These are phyloP conservation scores for Vitis riparia DNA, from an alignment of 164 flowering plant genomes.

Conservation along the genomic window DNA sequence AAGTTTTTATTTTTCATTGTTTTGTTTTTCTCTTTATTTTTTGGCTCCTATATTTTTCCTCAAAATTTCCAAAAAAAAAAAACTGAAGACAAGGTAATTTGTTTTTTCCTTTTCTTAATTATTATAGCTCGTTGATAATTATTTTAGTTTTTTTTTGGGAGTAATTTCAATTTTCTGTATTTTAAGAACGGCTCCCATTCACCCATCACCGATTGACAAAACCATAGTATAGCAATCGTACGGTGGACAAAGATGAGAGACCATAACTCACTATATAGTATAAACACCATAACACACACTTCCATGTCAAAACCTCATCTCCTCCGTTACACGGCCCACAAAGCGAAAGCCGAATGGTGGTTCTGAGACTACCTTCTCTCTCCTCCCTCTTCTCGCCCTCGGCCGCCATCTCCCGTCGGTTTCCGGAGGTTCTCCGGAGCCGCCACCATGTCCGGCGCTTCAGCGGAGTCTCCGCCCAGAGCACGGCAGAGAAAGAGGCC, in stretches of 20 bases:
- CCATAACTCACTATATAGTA: not conserved
- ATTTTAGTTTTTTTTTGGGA: no score
- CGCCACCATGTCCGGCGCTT: constrained; percentile 12
- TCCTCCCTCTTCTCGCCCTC: constrained; percentile 26
- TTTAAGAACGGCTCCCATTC: no score
- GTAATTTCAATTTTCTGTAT: no score
- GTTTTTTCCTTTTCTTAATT: no score
- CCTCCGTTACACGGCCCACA: not conserved
- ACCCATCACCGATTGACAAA: no score
- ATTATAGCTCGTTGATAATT: no score
- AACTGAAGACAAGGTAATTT: no score
- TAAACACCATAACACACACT: not conserved
- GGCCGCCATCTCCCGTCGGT: constrained; percentile 11
- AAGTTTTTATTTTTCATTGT: no score
- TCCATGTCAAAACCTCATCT: not conserved
- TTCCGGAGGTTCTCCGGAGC: constrained; percentile 5
- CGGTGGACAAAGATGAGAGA: not conserved
- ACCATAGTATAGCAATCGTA: not conserved
- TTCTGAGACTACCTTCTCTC: constrained; percentile 35
- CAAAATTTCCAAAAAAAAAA: no score
- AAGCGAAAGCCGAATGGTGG: not conserved
- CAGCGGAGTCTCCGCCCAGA: constrained; percentile 22
- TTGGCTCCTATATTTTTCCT: no score
- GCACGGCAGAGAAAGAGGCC: constrained; percentile 19
- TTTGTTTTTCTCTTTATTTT: no score